phyloP scores from a whole-genome alignment of 768 basidiomycete genomes.

The Rhodotorula diobovata region DNA sequence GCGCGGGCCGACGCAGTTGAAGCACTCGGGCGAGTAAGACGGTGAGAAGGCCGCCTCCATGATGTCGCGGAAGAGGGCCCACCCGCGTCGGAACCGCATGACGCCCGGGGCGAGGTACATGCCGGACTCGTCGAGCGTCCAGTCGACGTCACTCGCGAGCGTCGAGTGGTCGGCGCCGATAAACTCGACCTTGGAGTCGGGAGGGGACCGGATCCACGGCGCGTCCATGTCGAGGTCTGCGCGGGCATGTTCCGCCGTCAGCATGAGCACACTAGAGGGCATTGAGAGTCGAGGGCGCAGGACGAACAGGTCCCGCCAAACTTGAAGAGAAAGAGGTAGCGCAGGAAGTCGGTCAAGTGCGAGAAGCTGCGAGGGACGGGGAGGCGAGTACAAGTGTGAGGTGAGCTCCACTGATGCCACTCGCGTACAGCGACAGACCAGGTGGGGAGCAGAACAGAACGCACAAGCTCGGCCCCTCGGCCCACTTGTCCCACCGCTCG shows the following conservation, averaged over 20 bases:
- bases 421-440: not conserved
- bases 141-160: slow-evolving; percentile 25
- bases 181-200: slow-evolving; percentile 32
- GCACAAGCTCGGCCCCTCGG: slow-evolving; percentile 31
- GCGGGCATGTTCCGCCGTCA: not conserved
- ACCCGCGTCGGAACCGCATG: slow-evolving; percentile 33
- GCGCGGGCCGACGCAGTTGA: slow-evolving; percentile 31
- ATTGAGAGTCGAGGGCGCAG: no score
- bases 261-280: no score
- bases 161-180: slow-evolving; percentile 32
- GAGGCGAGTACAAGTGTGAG: no score
- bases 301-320: slow-evolving; percentile 36
- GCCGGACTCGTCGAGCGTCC: slow-evolving; percentile 39
- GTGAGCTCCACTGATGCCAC: not conserved
- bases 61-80: slow-evolving; percentile 33
- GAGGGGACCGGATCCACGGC: slow-evolving; percentile 33
- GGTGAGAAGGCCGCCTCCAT: slow-evolving; percentile 30
- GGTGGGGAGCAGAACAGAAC: not conserved
- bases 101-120: slow-evolving; percentile 29
- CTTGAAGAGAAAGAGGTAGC: slow-evolving; percentile 34
- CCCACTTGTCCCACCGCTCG: slow-evolving; percentile 32
- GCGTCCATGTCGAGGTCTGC: slow-evolving; percentile 34
- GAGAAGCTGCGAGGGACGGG: slow-evolving; percentile 19
- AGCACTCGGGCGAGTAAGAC: slow-evolving; percentile 25
- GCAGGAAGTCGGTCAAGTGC: slow-evolving; percentile 34